phyloP scores from a whole-genome alignment of 768 basidiomycete species.

The Tulasnella sp. region DNA sequence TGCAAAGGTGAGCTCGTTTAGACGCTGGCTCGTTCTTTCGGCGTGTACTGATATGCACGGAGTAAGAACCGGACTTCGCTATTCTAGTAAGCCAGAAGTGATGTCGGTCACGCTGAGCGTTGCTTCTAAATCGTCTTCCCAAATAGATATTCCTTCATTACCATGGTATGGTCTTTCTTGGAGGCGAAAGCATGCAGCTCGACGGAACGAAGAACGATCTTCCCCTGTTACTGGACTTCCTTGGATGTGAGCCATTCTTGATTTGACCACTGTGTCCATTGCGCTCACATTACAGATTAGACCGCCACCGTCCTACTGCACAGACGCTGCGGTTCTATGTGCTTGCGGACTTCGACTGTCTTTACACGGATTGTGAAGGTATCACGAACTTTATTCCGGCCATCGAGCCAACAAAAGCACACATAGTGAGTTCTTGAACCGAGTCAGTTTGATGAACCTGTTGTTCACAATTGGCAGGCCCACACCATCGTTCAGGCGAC shows the following conservation, averaged over 20 bases:
- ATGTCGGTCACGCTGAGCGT: neutral
- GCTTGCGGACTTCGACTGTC: neutral
- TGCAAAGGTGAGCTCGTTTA: neutral
- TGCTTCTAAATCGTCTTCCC: neutral
- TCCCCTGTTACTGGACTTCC: neutral
- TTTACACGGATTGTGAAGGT: neutral
- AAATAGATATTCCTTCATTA: neutral
- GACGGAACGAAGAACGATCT: constrained; percentile 5
- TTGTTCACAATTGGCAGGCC: neutral
- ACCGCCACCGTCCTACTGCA: neutral
- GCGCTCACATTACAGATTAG: neutral
- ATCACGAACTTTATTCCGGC: constrained; percentile 3
- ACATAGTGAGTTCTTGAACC: neutral
- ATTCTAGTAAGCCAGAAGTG: neutral
- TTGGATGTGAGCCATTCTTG: neutral
- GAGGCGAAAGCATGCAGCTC: neutral
- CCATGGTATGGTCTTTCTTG: neutral
- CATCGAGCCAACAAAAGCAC: neutral
- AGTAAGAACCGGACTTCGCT: neutral
- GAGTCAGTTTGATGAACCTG: neutral
- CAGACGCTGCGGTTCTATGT: neutral
- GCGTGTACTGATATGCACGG: neutral
- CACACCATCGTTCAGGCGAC: neutral
- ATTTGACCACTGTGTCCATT: neutral
- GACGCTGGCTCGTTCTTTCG: neutral